These are phyloP conservation scores for Larix kaempferi DNA, from an alignment of 75 land plant species.

Conservation along the genomic window DNA sequence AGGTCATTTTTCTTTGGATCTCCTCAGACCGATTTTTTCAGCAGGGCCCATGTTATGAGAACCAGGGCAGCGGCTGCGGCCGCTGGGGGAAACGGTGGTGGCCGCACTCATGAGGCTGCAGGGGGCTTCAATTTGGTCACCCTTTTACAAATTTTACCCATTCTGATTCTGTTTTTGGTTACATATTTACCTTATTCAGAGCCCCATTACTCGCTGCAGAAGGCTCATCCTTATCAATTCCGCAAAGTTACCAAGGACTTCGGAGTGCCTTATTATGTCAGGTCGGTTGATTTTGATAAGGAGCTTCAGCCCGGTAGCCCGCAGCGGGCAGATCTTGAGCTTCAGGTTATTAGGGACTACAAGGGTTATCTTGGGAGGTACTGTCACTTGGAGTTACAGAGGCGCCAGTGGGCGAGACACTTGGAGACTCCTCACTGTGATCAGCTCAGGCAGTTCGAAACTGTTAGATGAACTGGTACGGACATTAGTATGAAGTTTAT, in stretches of 20 bases:
- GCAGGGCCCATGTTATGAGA: conserved; percentile 38
- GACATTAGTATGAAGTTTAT: not conserved
- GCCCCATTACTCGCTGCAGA: conserved; percentile 69
- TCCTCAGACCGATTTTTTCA: conserved; percentile 34
- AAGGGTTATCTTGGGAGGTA: conserved; percentile 51
- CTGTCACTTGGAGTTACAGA: conserved; percentile 69
- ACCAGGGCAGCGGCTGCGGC: conserved; percentile 22
- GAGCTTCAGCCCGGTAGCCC: conserved; percentile 62
- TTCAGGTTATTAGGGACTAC: conserved; percentile 59
- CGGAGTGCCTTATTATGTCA: conserved; percentile 78
- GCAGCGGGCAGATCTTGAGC: conserved; percentile 51
- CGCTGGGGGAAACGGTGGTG: not conserved
- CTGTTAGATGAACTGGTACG: conserved; percentile 15
- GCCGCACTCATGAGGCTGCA: conserved; percentile 18
- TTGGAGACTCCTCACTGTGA: conserved; percentile 79
- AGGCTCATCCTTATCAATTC: conserved; percentile 45
- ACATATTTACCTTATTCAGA: conserved; percentile 68
- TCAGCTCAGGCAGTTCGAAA: conserved; percentile 39
- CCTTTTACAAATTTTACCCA: conserved; percentile 58
- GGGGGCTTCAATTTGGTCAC: conserved; percentile 33
- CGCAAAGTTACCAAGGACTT: conserved; percentile 50
- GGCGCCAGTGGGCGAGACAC: conserved; percentile 59
- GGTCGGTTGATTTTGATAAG: conserved; percentile 63
- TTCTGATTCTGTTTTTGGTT: conserved; percentile 55
- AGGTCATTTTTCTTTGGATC: conserved; percentile 67